Conservation (phyloP, 257 asterid species). For the Nicotiana noctiflora region DNA sequence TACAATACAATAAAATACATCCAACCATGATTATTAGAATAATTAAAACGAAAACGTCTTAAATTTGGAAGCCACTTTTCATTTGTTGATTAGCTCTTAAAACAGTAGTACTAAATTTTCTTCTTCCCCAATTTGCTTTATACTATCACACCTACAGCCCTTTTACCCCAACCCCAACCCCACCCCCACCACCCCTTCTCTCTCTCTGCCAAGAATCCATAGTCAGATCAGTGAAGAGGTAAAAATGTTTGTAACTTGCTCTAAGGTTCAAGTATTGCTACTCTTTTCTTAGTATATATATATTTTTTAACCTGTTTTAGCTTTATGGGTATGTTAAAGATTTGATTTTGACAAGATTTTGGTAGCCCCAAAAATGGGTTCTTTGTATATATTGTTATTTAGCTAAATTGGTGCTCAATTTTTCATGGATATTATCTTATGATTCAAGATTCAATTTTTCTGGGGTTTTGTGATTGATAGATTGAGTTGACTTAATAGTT, state of each 20-base stretch:
- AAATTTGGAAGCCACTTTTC: neutral
- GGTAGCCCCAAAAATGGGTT: neutral
- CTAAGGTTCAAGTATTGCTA: neutral
- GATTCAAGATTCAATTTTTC: neutral
- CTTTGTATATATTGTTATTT: neutral
- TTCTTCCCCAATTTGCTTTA: slow-evolving; percentile 2
- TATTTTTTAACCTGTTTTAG: neutral
- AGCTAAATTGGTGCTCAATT: neutral
- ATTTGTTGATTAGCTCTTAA: neutral
- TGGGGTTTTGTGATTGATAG: neutral
- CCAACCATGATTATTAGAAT: too few species aligned
- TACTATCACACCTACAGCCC: neutral
- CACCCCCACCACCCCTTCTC: too few species aligned
- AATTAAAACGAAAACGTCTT: too few species aligned
- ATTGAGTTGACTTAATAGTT: neutral
- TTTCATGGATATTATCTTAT: neutral
- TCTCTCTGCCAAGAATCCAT: neutral
- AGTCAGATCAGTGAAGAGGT: slow-evolving; percentile 1
- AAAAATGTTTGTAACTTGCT: neutral
- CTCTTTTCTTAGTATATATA: neutral
- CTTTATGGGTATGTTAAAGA: neutral
- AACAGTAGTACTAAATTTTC: neutral
- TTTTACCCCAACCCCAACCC: neutral
- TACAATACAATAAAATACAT: too few species aligned
- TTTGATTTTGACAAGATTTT: slow-evolving; percentile 1